These are phyloP conservation scores for Fusarium xylarioides DNA, from an alignment of 2,329 filamentous ascomycete genomes.

Conservation along the genomic window DNA sequence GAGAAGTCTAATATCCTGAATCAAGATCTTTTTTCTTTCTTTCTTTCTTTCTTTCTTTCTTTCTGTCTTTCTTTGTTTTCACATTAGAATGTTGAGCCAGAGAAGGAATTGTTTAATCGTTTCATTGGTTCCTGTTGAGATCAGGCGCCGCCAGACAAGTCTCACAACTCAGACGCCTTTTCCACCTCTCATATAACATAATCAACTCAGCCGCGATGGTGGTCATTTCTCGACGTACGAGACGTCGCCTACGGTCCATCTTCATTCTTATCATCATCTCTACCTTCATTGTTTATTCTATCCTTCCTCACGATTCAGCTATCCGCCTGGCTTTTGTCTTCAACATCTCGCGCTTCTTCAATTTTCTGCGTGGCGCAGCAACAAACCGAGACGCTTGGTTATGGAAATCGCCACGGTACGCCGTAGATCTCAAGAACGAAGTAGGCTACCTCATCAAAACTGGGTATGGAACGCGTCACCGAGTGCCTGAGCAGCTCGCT, in stretches of 20 bases:
- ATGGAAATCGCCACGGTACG: conserved; percentile 48
- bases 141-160: neutral
- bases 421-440: conserved; percentile 56
- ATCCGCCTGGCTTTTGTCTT: conserved; percentile 48
- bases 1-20: neutral
- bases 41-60: neutral
- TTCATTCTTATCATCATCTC: conserved; percentile 38
- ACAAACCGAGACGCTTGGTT: conserved; percentile 54
- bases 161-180: neutral
- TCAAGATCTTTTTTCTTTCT: neutral
- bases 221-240: conserved; percentile 41
- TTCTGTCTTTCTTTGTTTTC: neutral
- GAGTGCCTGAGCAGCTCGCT: conserved; percentile 57
- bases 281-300: conserved; percentile 40
- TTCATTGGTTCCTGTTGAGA: conserved; percentile 9
- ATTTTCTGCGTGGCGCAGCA: conserved; percentile 42
- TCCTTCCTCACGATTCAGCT: conserved; percentile 48
- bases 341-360: conserved; percentile 46
- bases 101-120: neutral
- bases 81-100: conserved; percentile 9
- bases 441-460: conserved; percentile 64
- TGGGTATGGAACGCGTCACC: conserved; percentile 62
- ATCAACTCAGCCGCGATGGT: conserved; percentile 16
- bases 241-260: conserved; percentile 42
- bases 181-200: conserved; percentile 2